Percentiles rank a stretch among this genome's conserved stretches.
phyloP scores from a whole-genome alignment of 441 rosid genomes.

The Rhodomyrtus psidioides region DNA sequence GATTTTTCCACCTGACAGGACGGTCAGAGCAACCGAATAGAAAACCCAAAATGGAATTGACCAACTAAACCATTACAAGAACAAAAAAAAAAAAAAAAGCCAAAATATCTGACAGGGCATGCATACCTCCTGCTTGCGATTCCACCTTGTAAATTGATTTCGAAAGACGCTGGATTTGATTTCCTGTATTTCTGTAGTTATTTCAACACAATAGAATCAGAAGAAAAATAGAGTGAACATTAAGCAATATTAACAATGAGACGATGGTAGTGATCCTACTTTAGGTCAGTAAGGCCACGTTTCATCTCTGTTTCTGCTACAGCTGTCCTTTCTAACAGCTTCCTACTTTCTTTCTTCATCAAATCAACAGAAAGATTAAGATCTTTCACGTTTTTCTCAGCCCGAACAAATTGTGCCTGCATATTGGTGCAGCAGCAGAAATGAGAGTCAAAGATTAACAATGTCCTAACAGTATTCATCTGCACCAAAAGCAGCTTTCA shows the following conservation, averaged over 20 bases:
- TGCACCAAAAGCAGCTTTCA: not conserved
- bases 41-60: not conserved
- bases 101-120: not conserved
- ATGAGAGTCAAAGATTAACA: not conserved
- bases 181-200: constrained; percentile 60
- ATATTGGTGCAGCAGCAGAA: constrained; percentile 1
- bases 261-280: constrained; percentile 20
- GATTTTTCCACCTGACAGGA: not conserved
- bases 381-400: constrained; percentile 76
- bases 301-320: constrained; percentile 84
- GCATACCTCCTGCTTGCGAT: constrained; percentile 63
- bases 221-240: not conserved
- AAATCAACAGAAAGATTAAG: constrained; percentile 63
- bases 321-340: constrained; percentile 76
- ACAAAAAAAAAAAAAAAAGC: not conserved
- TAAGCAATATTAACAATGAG: not conserved
- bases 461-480: not conserved
- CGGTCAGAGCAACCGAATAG: not conserved
- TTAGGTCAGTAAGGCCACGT: constrained; percentile 59
- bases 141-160: constrained; percentile 74
- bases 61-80: not conserved
- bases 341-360: constrained; percentile 78
- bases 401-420: constrained; percentile 65
- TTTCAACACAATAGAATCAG: not conserved
- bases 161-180: constrained; percentile 48